Evolutionary conservation across 176 grass and related monocot genomes (phyloP), one percentile per base, ranked within the genome.

Genomic region (Tillandsia fasciculata): DNA sequence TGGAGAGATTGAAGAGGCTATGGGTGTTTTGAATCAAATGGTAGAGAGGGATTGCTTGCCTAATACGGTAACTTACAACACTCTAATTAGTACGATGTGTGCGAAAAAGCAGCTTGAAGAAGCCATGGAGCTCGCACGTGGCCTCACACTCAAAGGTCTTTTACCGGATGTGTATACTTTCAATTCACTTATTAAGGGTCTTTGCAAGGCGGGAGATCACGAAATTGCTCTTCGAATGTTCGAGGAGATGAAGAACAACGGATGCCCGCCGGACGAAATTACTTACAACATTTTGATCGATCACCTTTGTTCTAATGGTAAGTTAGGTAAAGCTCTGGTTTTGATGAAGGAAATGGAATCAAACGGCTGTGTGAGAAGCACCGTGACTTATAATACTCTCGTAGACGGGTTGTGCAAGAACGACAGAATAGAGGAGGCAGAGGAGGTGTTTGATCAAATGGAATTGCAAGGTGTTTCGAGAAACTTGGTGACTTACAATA

Each of bases 271-370:
- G 54, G 86, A 92, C 70, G 83, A 89, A 73, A 69, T 92, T 61
- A 89, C 93, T 20, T 96, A 90, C 79, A 92, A 90, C 65, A 87
- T 75, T 70, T 74, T 96, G 69, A 90, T 96, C 70, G 75, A 85
- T n/a, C 87, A 85, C 52, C 59, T 96, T 53, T 96, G 89, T 72
- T 85, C 73, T 42, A 58, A 71, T 33, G 83, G 88, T 42, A 82
- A 84, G 79, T 54, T 90, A 68, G 70, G 52, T 54, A 85, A 87
- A 82, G 89, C 93, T 72, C 74, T 92, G 69, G 75, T 68, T 68
- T 87, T 96, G 71, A 82, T 96, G 72, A 96, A 96, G 76, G 89
- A 96, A 68, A 92, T 92, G 88, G 86, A 96, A 79, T 70, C 67
- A 64, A 85, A 65, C 66, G 86, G 84, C 28, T 92, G 77, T 76